These are phyloP conservation scores for Alternaria longipes DNA, from an alignment of 2,329 filamentous ascomycete genomes.

Conservation along the genomic window DNA sequence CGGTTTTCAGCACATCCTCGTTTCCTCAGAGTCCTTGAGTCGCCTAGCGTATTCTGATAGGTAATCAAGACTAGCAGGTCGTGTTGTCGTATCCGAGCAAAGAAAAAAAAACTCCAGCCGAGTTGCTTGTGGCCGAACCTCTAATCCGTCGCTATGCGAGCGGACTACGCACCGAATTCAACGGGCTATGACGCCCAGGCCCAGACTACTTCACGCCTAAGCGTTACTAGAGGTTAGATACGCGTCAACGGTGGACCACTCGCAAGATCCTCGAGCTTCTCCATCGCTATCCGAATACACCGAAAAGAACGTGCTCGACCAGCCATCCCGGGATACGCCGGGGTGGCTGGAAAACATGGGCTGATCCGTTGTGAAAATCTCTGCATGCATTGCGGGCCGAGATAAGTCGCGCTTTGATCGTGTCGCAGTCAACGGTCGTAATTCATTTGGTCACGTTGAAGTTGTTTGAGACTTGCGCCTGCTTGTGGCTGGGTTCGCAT, in stretches of 20 bases:
- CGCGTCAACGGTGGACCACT: slow-evolving; percentile 29
- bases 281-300: slow-evolving; percentile 26
- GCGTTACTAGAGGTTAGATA: slow-evolving; percentile 16
- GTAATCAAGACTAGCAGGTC: slow-evolving; percentile 7
- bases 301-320: slow-evolving; percentile 25
- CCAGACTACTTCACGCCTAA: slow-evolving; percentile 13
- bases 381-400: slow-evolving; percentile 36
- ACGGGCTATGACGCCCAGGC: slow-evolving; percentile 22
- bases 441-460: slow-evolving; percentile 9
- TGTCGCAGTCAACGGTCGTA: slow-evolving; percentile 14
- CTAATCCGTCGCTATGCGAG: slow-evolving; percentile 13
- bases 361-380: slow-evolving; percentile 33
- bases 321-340: slow-evolving; percentile 21
- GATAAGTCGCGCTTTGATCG: slow-evolving; percentile 23
- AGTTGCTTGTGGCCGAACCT: slow-evolving; percentile 14
- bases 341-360: slow-evolving; percentile 23
- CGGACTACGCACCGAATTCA: slow-evolving; percentile 28
- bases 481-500: slow-evolving; percentile 20
- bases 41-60: slow-evolving; percentile 5
- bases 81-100: slow-evolving; percentile 10
- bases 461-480: slow-evolving; percentile 7
- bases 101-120: slow-evolving; percentile 20
- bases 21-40: not conserved
- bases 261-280: slow-evolving; percentile 15
- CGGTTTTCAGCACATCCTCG: slow-evolving; percentile 7